phyloP scores from a whole-genome alignment of 2,329 filamentous ascomycete species.

The Stachybotrys echinatus region DNA sequence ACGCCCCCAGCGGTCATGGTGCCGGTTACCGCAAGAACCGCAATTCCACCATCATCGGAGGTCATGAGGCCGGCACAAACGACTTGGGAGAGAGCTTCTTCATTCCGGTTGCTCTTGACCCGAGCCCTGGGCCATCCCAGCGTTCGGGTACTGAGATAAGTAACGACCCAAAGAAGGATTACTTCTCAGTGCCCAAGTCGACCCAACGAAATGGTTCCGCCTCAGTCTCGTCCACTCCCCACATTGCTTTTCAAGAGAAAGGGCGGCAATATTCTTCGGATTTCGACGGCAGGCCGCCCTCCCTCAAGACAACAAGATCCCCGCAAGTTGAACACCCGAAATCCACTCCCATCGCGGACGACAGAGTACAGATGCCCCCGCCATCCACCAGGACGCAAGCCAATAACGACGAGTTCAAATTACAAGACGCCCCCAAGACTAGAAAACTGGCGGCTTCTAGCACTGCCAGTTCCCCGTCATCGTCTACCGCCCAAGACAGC shows the following conservation, averaged over 20 bases:
- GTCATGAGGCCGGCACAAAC: conserved; percentile 37
- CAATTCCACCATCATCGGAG: conserved; percentile 60
- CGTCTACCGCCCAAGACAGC: conserved; percentile 30
- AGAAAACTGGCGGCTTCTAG: conserved; percentile 40
- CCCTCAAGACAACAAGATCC: conserved; percentile 34
- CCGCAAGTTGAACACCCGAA: conserved; percentile 34
- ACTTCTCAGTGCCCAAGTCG: conserved; percentile 47
- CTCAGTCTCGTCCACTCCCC: conserved; percentile 62
- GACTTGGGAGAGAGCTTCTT: conserved; percentile 66
- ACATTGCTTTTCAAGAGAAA: conserved; percentile 89
- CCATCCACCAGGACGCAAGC: conserved; percentile 22
- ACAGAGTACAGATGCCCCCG: conserved; percentile 27
- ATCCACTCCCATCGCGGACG: conserved; percentile 28
- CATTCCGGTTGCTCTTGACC: conserved; percentile 71
- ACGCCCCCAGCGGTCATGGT: conserved; percentile 65
- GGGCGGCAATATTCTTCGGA: conserved; percentile 56
- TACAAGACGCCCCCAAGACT: conserved; percentile 74
- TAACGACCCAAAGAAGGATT: conserved; percentile 50
- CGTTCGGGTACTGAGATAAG: conserved; percentile 44
- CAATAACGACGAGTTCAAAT: conserved; percentile 60
- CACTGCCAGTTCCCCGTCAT: conserved; percentile 36
- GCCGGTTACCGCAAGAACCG: conserved; percentile 74
- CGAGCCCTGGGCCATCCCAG: conserved; percentile 56
- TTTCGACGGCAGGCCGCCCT: conserved; percentile 39
- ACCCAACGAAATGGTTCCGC: conserved; percentile 40